phyloP scores from a whole-genome alignment of 2,329 filamentous ascomycete genomes.

The Botrytis hyacinthi region DNA sequence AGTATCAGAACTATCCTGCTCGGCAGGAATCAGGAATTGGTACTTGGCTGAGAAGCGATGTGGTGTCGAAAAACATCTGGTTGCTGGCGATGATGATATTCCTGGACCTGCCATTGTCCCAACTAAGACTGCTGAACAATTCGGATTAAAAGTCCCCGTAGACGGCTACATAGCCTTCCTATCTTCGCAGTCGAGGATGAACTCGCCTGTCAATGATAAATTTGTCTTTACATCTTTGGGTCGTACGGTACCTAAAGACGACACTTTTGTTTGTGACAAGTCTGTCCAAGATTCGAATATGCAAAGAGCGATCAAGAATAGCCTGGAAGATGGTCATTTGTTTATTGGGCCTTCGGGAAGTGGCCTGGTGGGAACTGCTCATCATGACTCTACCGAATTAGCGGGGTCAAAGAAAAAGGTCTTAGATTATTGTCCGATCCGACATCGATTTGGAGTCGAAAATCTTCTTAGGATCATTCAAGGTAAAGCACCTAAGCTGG shows the following conservation, averaged over 20 bases:
- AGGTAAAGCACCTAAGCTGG: conserved; percentile 52
- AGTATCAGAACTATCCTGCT: conserved; percentile 57
- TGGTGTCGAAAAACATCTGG: conserved; percentile 41
- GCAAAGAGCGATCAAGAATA: not conserved
- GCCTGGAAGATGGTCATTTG: not conserved
- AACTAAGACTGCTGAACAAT: not conserved
- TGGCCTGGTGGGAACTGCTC: not conserved
- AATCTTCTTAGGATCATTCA: conserved; percentile 59
- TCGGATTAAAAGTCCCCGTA: not conserved
- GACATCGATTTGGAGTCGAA: conserved; percentile 63
- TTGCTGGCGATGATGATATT: conserved; percentile 50
- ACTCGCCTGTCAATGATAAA: not conserved
- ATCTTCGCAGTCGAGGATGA: not conserved
- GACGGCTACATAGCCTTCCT: not conserved
- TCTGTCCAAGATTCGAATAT: not conserved
- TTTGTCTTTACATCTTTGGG: not conserved
- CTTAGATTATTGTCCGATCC: conserved; percentile 61
- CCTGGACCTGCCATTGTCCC: not conserved
- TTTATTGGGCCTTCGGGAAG: not conserved
- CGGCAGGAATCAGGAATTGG: conserved; percentile 56
- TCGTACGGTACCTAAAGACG: not conserved
- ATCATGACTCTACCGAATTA: not conserved
- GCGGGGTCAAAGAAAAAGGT: conserved; percentile 30
- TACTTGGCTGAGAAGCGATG: conserved; percentile 44
- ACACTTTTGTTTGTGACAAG: too few relatives aligned